A percentile compares a stretch with the other conserved stretches of the same genome.
These are phyloP conservation scores for Cyclostephanos invisitatus DNA, from an alignment of 108 stramenopile genomes.

Conservation along the genomic window DNA sequence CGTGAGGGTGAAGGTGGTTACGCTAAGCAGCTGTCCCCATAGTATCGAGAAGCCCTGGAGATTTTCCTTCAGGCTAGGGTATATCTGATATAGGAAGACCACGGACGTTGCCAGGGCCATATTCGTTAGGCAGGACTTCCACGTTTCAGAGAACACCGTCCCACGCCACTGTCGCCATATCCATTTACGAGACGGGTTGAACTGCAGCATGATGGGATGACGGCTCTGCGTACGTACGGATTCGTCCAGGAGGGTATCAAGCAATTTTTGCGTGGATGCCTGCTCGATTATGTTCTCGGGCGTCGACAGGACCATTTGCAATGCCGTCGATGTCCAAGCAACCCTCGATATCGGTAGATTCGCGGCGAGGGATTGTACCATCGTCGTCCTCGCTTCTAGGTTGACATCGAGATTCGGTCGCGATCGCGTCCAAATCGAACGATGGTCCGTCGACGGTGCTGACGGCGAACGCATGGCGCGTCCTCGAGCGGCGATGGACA, in stretches of 20 bases:
- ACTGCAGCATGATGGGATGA: constrained; percentile 86
- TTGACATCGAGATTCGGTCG: neutral
- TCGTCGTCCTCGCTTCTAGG: constrained; percentile 1
- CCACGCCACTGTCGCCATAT: constrained; percentile 90
- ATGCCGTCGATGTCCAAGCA: constrained; percentile 24
- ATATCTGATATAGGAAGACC: constrained; percentile 46
- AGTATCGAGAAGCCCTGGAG: constrained; percentile 72
- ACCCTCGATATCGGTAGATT: neutral
- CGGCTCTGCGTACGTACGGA: constrained; percentile 73
- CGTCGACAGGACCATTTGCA: constrained; percentile 80
- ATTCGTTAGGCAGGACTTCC: constrained; percentile 68
- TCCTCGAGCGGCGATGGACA: neutral
- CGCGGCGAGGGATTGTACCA: constrained; percentile 16
- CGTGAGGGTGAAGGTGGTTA: constrained; percentile 89
- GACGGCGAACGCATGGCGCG: too few species aligned
- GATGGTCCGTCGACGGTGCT: too few species aligned
- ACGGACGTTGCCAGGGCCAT: constrained; percentile 67
- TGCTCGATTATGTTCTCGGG: constrained; percentile 86
- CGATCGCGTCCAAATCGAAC: too few species aligned
- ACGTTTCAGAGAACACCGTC: constrained; percentile 86
- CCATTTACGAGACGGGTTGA: constrained; percentile 80
- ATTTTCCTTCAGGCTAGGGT: constrained; percentile 47
- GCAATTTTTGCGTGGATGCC: constrained; percentile 83
- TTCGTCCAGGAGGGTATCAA: constrained; percentile 86
- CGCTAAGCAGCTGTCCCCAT: constrained; percentile 82